Conservation (phyloP, 768 basidiomycete genomes). For the Lactarius evosmus region DNA sequence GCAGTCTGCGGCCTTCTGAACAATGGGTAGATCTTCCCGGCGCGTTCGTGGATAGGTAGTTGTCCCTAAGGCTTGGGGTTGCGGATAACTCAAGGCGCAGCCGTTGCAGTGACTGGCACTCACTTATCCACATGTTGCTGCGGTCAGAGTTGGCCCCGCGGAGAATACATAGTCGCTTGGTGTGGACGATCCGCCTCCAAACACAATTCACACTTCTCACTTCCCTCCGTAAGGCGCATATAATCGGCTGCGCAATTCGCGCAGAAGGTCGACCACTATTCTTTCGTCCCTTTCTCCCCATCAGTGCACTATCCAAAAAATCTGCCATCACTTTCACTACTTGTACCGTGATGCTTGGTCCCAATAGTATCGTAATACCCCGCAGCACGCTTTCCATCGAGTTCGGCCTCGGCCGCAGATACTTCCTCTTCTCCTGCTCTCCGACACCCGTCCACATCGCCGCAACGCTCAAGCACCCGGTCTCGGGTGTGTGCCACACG, state of each 20-base stretch:
- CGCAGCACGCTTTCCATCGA: constrained; percentile 6
- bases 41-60: neutral
- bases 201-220: neutral
- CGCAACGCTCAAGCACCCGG: constrained; percentile 3
- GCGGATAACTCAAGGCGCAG: neutral
- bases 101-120: neutral
- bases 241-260: neutral
- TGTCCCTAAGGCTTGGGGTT: neutral
- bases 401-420: neutral
- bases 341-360: neutral
- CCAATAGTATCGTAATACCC: neutral
- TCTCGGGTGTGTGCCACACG: neutral
- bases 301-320: neutral
- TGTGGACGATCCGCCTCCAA: neutral
- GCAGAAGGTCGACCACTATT: neutral
- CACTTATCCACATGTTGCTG: neutral
- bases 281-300: neutral
- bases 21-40: neutral
- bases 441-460: neutral
- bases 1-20: neutral
- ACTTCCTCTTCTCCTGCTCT: neutral
- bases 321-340: neutral
- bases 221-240: neutral
- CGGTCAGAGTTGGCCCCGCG: neutral
- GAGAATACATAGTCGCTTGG: neutral